These are phyloP conservation scores for Earliella scabrosa DNA, from an alignment of 1,284 basidiomycete genomes.

Conservation along the genomic window DNA sequence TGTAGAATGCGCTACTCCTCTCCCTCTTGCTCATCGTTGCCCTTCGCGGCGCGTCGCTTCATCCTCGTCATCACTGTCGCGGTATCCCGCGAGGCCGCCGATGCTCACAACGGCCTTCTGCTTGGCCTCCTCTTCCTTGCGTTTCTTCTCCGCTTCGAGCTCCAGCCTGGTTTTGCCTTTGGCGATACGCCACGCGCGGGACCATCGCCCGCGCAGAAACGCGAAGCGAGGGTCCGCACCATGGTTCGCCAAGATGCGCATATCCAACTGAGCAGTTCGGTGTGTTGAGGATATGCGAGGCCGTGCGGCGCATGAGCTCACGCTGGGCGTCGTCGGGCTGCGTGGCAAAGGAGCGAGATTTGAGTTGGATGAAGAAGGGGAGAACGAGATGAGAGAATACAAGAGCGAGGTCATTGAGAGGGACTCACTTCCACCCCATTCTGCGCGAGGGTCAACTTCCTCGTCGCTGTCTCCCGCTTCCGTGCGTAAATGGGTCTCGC, in stretches of 20 bases:
- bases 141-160: constrained; percentile 37
- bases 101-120: background rate
- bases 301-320: constrained; percentile 78
- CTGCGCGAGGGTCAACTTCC: constrained; percentile 40
- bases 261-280: constrained; percentile 81
- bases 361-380: too few relatives aligned
- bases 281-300: constrained; percentile 65
- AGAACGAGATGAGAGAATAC: too few relatives aligned
- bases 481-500: constrained; percentile 62
- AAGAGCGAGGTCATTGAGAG: too few relatives aligned
- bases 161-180: constrained; percentile 48
- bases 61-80: background rate
- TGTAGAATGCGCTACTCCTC: background rate
- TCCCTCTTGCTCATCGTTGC: background rate
- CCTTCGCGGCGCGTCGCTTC: constrained; percentile 40
- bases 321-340: constrained; percentile 72
- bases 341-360: too few relatives aligned
- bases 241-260: constrained; percentile 88
- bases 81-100: background rate
- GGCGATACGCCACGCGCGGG: constrained; percentile 57
- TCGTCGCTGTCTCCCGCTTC: constrained; percentile 42
- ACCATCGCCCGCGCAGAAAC: constrained; percentile 80
- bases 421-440: constrained; percentile 77
- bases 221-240: constrained; percentile 72
- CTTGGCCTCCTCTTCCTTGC: constrained; percentile 25